Base-by-base conservation (phyloP, 2,329 filamentous ascomycete species). In the Magnaporthiopsis rhizophila region DNA sequence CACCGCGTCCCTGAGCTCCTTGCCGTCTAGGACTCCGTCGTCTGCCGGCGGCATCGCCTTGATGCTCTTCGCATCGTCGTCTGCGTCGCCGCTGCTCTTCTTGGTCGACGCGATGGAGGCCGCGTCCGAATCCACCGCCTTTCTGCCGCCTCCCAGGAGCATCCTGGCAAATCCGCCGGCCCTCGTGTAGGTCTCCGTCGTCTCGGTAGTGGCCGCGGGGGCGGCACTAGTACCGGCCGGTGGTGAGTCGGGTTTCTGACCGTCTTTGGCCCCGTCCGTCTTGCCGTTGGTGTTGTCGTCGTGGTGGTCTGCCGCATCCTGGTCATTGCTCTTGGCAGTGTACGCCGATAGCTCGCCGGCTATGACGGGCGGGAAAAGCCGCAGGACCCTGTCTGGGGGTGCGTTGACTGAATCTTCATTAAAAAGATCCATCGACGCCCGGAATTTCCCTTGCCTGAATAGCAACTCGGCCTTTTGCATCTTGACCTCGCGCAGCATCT, bases 381-480 rank as follows among this genome's bases (percentile, higher is more conserved):
- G 86, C 67, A 99, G 87, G 3, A 98, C 95, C 62, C 91, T 84
- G 73, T 96, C 92, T 0, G 95, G 94, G 0, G 95, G 91, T 0
- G 95, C 93, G 69, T 91, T 87, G 2, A 97, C 92, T 64, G 95
- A 89, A 3, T 91, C 91, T 69, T 86, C 84, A 63, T 86, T 87
- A 76, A 98, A 98, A 2, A 99, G 78, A 69, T 98, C 93, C 78
- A 99, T 84, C 1, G 94, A 89, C 62, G 92, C 88, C 56, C 89
- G 85, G 72, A 93, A 99, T 72, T 90, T 96, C 69, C 88, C 89
- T 69, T 90, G 81, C 65, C 87, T 86, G 71, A 99, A 99, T 5
- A 98, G 79, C 18, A 82, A 79, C 73, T 96, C 91, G 0, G 94
- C 95, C 74, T 99, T 99, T 69, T 90, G 83, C 79, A 96, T 95